Evolutionary conservation across 23 red algal genomes (phyloP).

Genomic region (Gracilaria gracilis): DNA sequence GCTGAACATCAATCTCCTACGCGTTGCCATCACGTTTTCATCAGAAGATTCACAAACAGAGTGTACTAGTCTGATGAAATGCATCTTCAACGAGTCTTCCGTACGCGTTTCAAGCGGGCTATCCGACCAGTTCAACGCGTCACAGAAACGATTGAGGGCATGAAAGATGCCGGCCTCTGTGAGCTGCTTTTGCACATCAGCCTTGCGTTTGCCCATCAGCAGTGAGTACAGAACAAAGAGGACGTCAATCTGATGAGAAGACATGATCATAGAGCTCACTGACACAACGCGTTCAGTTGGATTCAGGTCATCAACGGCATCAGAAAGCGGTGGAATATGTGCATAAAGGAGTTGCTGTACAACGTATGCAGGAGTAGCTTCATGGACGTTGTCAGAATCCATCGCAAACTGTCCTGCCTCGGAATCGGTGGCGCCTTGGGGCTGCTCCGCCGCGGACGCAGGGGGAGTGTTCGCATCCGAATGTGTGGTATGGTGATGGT

Average conservation of each 20-base stretch:
- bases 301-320: background rate
- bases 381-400: background rate
- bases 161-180: constrained; percentile 54
- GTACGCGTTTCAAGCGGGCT: constrained; percentile 35
- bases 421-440: background rate
- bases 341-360: constrained; percentile 28
- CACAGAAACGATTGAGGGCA: constrained; percentile 70
- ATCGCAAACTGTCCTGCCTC: background rate
- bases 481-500: background rate
- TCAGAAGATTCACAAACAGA: constrained; percentile 54
- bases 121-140: constrained; percentile 67
- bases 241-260: constrained; percentile 65
- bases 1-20: constrained; percentile 41
- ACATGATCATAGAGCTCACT: constrained; percentile 46
- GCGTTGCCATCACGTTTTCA: background rate
- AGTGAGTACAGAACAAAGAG: constrained; percentile 81
- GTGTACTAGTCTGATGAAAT: constrained; percentile 58
- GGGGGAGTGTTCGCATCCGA: constrained; percentile 3
- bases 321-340: constrained; percentile 17
- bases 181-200: constrained; percentile 62
- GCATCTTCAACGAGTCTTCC: constrained; percentile 64
- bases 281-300: background rate
- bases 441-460: background rate
- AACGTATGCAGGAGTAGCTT: background rate
- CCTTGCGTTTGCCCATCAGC: constrained; percentile 68